Conservation (phyloP, 345 rosid genomes). For the Eucalyptus erythrocorys region DNA sequence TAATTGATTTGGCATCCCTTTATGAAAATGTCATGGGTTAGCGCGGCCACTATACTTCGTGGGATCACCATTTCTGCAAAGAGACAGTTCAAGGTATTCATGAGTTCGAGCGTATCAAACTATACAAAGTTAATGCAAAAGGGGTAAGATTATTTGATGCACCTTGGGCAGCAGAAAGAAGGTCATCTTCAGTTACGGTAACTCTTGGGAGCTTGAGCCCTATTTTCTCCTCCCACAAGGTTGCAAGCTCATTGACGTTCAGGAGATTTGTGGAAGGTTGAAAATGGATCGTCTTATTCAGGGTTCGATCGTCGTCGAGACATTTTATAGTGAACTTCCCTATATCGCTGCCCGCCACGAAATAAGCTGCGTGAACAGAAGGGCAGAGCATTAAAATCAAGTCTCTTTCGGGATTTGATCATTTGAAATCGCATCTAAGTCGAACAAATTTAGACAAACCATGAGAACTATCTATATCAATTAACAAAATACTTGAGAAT, state of each 20-base stretch:
- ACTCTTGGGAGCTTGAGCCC: constrained; percentile 37
- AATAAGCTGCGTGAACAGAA: constrained; percentile 30
- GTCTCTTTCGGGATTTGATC: not conserved
- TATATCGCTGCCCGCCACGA: constrained; percentile 51
- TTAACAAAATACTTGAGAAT: not conserved
- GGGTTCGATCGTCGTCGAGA: constrained; percentile 29
- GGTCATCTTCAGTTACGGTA: constrained; percentile 26
- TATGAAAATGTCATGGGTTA: constrained; percentile 63
- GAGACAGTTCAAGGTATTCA: not conserved
- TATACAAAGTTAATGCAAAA: not conserved
- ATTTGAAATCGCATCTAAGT: not conserved
- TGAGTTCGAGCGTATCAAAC: not conserved
- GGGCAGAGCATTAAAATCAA: not conserved
- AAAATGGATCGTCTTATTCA: constrained; percentile 50
- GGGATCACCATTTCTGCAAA: constrained; percentile 41
- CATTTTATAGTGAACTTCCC: constrained; percentile 53
- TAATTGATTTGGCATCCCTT: constrained; percentile 57
- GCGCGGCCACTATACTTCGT: constrained; percentile 46
- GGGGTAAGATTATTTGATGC: not conserved
- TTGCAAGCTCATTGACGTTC: constrained; percentile 54
- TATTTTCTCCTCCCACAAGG: constrained; percentile 51
- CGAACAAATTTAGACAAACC: not conserved
- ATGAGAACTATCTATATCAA: not conserved
- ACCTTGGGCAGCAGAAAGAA: constrained; percentile 47
- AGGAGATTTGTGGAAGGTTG: constrained; percentile 34